These are phyloP conservation scores for Laguncularia racemosa DNA, from an alignment of 345 rosid species.

Conservation along the genomic window DNA sequence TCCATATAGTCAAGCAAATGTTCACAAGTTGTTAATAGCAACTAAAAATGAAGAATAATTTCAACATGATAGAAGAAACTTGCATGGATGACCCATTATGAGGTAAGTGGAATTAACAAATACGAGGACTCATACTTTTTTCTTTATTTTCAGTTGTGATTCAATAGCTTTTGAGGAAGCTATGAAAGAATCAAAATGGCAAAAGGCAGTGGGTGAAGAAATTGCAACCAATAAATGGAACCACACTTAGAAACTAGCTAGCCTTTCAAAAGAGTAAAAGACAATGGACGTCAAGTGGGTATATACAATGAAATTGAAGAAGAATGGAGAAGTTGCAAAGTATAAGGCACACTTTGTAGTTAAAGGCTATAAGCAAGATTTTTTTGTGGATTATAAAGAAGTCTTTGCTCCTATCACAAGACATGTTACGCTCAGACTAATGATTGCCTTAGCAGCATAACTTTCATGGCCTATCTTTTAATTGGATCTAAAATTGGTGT, in stretches of 20 bases:
- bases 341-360: not conserved
- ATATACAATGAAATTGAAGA: not conserved
- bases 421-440: too few relatives aligned
- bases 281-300: not conserved
- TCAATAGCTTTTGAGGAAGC: not conserved
- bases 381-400: not conserved
- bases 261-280: not conserved
- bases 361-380: not conserved
- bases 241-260: not conserved
- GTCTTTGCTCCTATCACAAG: constrained; percentile 10
- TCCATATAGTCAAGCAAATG: too few relatives aligned
- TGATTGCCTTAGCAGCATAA: not conserved
- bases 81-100: too few relatives aligned
- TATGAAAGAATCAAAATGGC: not conserved
- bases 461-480: not conserved
- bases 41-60: too few relatives aligned
- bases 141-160: not conserved
- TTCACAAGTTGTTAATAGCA: not conserved
- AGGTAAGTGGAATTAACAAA: too few relatives aligned
- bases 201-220: constrained; percentile 3
- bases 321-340: not conserved
- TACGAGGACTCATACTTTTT: too few relatives aligned
- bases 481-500: constrained; percentile 1
- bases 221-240: not conserved
- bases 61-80: too few relatives aligned